Evolutionary conservation across 164 flowering plant genomes (phyloP).

Genomic region (Warburgia ugandensis): DNA sequence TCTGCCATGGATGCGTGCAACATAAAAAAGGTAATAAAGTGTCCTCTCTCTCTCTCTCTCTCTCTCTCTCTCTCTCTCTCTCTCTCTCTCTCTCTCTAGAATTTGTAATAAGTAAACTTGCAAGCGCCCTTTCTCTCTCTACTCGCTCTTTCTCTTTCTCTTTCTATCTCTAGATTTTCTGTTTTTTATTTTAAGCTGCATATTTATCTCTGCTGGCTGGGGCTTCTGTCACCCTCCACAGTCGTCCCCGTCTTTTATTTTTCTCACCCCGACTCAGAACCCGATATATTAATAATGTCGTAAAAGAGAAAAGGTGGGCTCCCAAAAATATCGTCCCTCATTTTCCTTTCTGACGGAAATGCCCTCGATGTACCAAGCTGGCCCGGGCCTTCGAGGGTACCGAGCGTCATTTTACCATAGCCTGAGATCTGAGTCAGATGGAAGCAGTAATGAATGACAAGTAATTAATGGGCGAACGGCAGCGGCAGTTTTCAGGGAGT

Average conservation of each 20-base stretch:
- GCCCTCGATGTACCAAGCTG: too few relatives aligned
- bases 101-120: too few relatives aligned
- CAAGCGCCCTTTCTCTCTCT: conserved; percentile 12
- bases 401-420: too few relatives aligned
- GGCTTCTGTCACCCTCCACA: conserved; percentile 3
- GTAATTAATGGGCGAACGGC: too few relatives aligned
- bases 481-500: too few relatives aligned
- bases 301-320: background rate
- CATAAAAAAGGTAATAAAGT: conserved; percentile 26
- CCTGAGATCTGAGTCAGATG: conserved; percentile 5
- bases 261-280: background rate
- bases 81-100: conserved; percentile 11
- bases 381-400: too few relatives aligned
- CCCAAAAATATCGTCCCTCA: conserved; percentile 1
- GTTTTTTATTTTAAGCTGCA: conserved; percentile 12
- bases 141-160: conserved; percentile 7
- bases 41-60: conserved; percentile 4
- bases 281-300: conserved; percentile 3
- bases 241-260: background rate
- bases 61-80: conserved; percentile 6
- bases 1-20: conserved; percentile 28
- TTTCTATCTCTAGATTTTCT: conserved; percentile 7
- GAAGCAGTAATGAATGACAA: too few relatives aligned
- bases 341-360: conserved; percentile 2
- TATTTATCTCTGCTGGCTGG: conserved; percentile 19